phyloP scores from a whole-genome alignment of 768 basidiomycete species.

The Tylopilus felleus region DNA sequence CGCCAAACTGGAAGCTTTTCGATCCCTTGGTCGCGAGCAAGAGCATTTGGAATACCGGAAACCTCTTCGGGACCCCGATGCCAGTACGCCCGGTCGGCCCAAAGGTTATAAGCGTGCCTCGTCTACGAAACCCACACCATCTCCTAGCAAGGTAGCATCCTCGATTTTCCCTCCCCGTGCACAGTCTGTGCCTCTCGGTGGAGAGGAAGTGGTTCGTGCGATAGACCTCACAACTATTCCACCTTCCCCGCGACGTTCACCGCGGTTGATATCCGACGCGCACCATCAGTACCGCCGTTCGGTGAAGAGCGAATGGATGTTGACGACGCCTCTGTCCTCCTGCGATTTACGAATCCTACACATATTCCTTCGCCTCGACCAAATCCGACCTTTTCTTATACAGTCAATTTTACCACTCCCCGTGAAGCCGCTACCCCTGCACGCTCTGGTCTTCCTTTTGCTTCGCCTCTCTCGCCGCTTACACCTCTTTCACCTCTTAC shows the following conservation, averaged over 20 bases:
- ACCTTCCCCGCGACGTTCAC: slow-evolving; percentile 28
- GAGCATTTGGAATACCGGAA: slow-evolving; percentile 19
- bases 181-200: slow-evolving; percentile 29
- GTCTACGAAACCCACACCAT: slow-evolving; percentile 21
- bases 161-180: slow-evolving; percentile 22
- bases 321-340: slow-evolving; percentile 11
- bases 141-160: slow-evolving; percentile 9
- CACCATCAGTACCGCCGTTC: slow-evolving; percentile 21
- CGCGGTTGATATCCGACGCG: slow-evolving; percentile 26
- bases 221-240: slow-evolving; percentile 24
- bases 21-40: slow-evolving; percentile 4
- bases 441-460: background rate
- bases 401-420: slow-evolving; percentile 32
- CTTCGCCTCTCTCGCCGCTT: slow-evolving; percentile 37
- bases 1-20: slow-evolving; percentile 23
- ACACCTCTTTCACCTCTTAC: slow-evolving; percentile 53
- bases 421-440: slow-evolving; percentile 1
- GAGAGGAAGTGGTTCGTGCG: slow-evolving; percentile 8
- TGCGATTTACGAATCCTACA: slow-evolving; percentile 23
- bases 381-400: slow-evolving; percentile 13
- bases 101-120: slow-evolving; percentile 16
- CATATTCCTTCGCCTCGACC: slow-evolving; percentile 4
- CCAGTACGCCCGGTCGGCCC: background rate
- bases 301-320: slow-evolving; percentile 23
- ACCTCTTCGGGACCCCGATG: slow-evolving; percentile 20